phyloP scores from a whole-genome alignment of 768 basidiomycete genomes.

The Lyophyllum atratum region DNA sequence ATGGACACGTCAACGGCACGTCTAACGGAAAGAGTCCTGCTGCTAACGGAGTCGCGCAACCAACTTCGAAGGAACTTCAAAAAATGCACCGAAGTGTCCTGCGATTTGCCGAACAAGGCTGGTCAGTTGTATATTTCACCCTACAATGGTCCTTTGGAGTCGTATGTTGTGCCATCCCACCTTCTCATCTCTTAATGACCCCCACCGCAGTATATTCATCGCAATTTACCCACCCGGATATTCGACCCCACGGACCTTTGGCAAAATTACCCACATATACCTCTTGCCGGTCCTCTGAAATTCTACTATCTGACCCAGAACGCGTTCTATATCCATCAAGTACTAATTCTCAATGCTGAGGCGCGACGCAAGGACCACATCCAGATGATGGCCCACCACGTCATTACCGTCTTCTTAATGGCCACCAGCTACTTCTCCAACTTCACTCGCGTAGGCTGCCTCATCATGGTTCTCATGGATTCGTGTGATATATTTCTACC shows the following conservation, averaged over 20 bases:
- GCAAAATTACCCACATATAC: conserved; percentile 81
- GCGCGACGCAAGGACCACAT: conserved; percentile 88
- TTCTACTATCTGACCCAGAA: conserved; percentile 86
- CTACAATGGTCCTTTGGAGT: conserved; percentile 77
- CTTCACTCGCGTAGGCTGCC: conserved; percentile 86
- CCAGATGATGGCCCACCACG: conserved; percentile 96
- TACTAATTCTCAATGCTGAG: conserved; percentile 92
- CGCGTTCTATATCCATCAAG: conserved; percentile 90
- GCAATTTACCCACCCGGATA: conserved; percentile 64
- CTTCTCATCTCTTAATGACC: conserved; percentile 13
- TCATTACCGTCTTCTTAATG: conserved; percentile 85
- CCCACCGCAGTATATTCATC: conserved; percentile 72
- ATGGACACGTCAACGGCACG: conserved; percentile 28
- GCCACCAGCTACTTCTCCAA: conserved; percentile 76
- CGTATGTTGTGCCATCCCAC: conserved; percentile 53
- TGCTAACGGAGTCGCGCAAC: conserved; percentile 18
- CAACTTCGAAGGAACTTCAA: conserved; percentile 48
- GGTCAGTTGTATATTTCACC: conserved; percentile 82
- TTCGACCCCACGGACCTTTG: conserved; percentile 71
- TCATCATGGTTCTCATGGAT: conserved; percentile 94
- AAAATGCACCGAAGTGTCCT: conserved; percentile 71
- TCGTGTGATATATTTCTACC: conserved; percentile 91
- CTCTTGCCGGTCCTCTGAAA: conserved; percentile 80
- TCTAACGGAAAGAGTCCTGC: conserved; percentile 35
- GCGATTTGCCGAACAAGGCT: conserved; percentile 95